Evolutionary conservation across 78 protist genomes (phyloP).

Genomic region (Polysphondylium violaceum): DNA sequence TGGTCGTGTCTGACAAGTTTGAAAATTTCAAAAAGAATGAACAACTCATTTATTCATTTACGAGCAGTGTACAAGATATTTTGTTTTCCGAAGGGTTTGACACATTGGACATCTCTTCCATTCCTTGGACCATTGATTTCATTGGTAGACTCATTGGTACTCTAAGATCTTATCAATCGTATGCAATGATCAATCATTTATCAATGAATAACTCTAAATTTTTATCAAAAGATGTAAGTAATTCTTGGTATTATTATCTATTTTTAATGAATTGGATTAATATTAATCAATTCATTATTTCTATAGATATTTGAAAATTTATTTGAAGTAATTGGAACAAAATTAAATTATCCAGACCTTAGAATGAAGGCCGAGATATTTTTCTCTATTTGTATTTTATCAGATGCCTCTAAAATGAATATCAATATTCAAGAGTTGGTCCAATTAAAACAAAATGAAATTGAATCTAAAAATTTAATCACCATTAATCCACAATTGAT

Average conservation of each 20-base stretch:
- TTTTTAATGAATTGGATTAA: background rate
- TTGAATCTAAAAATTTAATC: background rate
- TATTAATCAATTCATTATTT: background rate
- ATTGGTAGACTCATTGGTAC: slow-evolving; percentile 54
- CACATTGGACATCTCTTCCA: background rate
- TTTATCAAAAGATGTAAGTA: slow-evolving; percentile 25
- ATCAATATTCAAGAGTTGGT: slow-evolving; percentile 27
- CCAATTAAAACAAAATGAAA: background rate
- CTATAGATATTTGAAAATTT: slow-evolving; percentile 39
- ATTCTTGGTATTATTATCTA: background rate
- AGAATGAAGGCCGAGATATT: slow-evolving; percentile 61
- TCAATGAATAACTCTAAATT: background rate
- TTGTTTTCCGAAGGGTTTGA: slow-evolving; percentile 73
- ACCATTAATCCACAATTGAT: slow-evolving; percentile 38
- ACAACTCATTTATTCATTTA: background rate
- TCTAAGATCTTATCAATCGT: slow-evolving; percentile 35
- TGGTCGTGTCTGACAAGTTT: background rate
- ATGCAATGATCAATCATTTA: background rate
- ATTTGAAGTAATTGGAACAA: slow-evolving; percentile 34
- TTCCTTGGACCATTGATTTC: slow-evolving; percentile 60
- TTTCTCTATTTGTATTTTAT: slow-evolving; percentile 68
- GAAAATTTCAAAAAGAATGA: slow-evolving; percentile 20
- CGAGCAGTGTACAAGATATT: slow-evolving; percentile 47
- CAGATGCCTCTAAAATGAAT: slow-evolving; percentile 44
- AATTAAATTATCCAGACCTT: slow-evolving; percentile 24